Percentiles rank a stretch among this genome's conserved stretches.
Conservation (phyloP, 257 asterid genomes). For the Primulina huaijiensis region DNA sequence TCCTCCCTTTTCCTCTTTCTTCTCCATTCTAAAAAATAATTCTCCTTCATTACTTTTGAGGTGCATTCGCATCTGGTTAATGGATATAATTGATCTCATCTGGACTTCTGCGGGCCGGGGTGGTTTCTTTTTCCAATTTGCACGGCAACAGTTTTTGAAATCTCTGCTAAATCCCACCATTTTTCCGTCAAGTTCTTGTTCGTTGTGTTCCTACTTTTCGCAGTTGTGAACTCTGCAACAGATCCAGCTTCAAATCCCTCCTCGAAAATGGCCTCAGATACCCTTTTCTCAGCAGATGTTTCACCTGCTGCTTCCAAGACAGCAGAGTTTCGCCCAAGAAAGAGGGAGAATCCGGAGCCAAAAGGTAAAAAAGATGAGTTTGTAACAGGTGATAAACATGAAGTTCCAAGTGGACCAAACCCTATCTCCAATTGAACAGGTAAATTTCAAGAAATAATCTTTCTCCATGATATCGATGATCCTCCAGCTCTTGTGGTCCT, state of each 20-base stretch:
- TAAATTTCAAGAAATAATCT: constrained; percentile 3
- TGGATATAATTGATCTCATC: constrained; percentile 19
- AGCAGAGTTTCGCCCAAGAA: neutral
- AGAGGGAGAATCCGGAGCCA: neutral
- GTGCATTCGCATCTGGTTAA: constrained; percentile 7
- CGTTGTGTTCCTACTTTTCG: neutral
- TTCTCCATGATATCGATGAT: neutral
- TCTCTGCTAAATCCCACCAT: neutral
- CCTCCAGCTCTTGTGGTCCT: neutral
- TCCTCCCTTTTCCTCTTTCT: neutral
- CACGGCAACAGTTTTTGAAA: constrained; percentile 9
- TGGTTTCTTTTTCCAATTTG: constrained; percentile 2
- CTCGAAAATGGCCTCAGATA: neutral
- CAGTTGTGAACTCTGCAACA: neutral
- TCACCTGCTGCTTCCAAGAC: neutral
- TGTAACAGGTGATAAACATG: constrained; percentile 34
- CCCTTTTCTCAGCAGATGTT: constrained; percentile 1
- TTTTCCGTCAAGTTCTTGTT: neutral
- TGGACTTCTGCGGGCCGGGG: constrained; percentile 12
- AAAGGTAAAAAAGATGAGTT: constrained; percentile 11
- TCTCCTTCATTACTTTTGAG: neutral
- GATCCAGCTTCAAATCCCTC: neutral
- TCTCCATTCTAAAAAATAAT: neutral
- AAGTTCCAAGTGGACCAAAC: constrained; percentile 56
- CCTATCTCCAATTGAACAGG: constrained; percentile 41